Evolutionary conservation across 2,329 filamentous ascomycete species (phyloP).

Genomic region (Fusarium palustre): DNA sequence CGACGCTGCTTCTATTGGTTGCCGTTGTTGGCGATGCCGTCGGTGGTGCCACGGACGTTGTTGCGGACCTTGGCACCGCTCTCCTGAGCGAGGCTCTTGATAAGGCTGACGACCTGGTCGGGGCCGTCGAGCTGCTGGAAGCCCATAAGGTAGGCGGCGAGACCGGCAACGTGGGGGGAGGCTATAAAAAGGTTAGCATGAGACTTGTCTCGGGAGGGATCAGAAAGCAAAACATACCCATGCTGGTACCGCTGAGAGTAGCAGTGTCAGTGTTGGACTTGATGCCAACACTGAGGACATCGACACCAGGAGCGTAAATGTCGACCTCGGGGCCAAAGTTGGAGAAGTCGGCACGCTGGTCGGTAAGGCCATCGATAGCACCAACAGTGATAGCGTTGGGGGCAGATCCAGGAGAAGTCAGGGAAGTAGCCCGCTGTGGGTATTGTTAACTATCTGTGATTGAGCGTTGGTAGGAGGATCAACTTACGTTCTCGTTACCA

Average conservation of each 20-base stretch:
- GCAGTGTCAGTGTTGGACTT: slow-evolving; percentile 58
- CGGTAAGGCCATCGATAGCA: slow-evolving; percentile 65
- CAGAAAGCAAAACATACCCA: slow-evolving; percentile 56
- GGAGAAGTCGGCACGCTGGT: slow-evolving; percentile 65
- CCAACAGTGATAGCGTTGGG: slow-evolving; percentile 69
- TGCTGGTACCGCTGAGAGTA: slow-evolving; percentile 67
- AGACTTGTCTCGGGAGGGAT: neutral
- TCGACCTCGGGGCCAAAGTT: slow-evolving; percentile 68
- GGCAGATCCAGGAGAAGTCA: slow-evolving; percentile 66
- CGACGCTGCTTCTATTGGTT: slow-evolving; percentile 44
- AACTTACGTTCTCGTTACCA: slow-evolving; percentile 65
- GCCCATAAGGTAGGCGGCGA: slow-evolving; percentile 75
- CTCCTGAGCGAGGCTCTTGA: slow-evolving; percentile 64
- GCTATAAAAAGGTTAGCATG: slow-evolving; percentile 53
- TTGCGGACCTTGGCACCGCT: slow-evolving; percentile 58
- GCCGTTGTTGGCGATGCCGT: slow-evolving; percentile 69
- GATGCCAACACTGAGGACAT: slow-evolving; percentile 66
- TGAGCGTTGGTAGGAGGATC: too few species aligned
- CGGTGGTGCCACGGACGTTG: slow-evolving; percentile 61
- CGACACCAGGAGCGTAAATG: slow-evolving; percentile 67
- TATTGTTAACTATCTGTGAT: slow-evolving; percentile 16
- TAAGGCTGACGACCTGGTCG: slow-evolving; percentile 57
- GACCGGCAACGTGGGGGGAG: slow-evolving; percentile 73
- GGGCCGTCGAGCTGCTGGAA: slow-evolving; percentile 61
- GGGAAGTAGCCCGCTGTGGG: slow-evolving; percentile 59